These are phyloP conservation scores for Ophioceras dolichostomum DNA, from an alignment of 2,329 filamentous ascomycete species.

Conservation along the genomic window DNA sequence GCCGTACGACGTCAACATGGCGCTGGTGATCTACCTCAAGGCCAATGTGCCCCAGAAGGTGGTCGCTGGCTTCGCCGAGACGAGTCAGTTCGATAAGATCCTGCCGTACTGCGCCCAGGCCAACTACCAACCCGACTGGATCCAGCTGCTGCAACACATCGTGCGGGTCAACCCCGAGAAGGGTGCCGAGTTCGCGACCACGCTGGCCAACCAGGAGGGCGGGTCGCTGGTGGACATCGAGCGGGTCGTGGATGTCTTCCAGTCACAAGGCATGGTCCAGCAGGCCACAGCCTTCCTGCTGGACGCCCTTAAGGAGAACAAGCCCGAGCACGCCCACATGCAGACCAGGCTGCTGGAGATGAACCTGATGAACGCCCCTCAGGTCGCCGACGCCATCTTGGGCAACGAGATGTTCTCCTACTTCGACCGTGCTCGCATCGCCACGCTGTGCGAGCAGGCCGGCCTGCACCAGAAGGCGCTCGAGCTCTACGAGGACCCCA, in stretches of 20 bases:
- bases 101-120: slow-evolving; percentile 76
- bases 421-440: slow-evolving; percentile 85
- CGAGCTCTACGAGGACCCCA: slow-evolving; percentile 88
- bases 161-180: slow-evolving; percentile 86
- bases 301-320: slow-evolving; percentile 90
- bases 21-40: slow-evolving; percentile 79
- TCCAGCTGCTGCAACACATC: slow-evolving; percentile 82
- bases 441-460: slow-evolving; percentile 84
- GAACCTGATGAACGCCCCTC: slow-evolving; percentile 92
- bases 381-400: slow-evolving; percentile 94
- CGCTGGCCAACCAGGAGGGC: slow-evolving; percentile 77
- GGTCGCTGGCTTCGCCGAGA: slow-evolving; percentile 87
- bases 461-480: slow-evolving; percentile 77
- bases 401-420: slow-evolving; percentile 98
- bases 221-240: slow-evolving; percentile 85
- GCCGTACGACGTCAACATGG: slow-evolving; percentile 76
- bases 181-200: slow-evolving; percentile 86
- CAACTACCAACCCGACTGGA: slow-evolving; percentile 92
- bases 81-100: slow-evolving; percentile 94
- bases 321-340: slow-evolving; percentile 81
- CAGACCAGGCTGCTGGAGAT: slow-evolving; percentile 95
- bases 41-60: slow-evolving; percentile 89
- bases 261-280: slow-evolving; percentile 95
- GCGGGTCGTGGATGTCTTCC: slow-evolving; percentile 94
- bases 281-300: slow-evolving; percentile 96